Base-by-base conservation (phyloP, 176 grass and related monocot species). In the Melocanna baccifera region DNA sequence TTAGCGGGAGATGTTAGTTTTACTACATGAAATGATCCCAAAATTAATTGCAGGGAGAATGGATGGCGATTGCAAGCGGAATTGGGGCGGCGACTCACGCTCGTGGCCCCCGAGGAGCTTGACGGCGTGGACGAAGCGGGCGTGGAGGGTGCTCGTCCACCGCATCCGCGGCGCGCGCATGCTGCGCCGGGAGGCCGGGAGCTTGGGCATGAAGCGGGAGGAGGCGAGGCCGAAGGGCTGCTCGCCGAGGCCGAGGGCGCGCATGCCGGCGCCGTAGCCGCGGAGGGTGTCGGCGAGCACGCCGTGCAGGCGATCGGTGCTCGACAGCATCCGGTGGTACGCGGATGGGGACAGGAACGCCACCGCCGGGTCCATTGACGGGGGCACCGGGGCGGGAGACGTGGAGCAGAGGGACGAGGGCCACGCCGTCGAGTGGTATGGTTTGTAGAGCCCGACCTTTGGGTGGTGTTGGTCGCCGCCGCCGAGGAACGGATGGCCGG, bases 91-190 rank as follows among this genome's bases (percentile, higher is more conserved):
- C 0, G 26, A 62, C 89, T 82, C 87, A 97, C 92, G 89, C 83
- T 97, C 94, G 73, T 97, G 94, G 61, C 94, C 94, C n/a, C 94
- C 94, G 77, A 97, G 90, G 71, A 94, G 89, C 76, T 97, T 92
- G 65, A 97, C 94, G 13, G 92, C 94, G 57, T 92, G 94, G 83
- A 97, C 92, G 50, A 97, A 97, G 39, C 94, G 94, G 9, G 92
- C 86, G 41, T 97, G 94, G 28, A 97, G 94, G 57, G 76, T 87
- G 80, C 85, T 94, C 6, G 92, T 97, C 94, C 94, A 97, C 83
- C 94, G 72, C 94, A 97, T 97, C 78, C 94, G 73, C n/a, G 94
- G 94, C 22, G 94, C 92, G 0, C 94, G 92, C 83, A 94, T 88
- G 86, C 83, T 90, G 12, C 94, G 83, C 66, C 93, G 91, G 0